These are phyloP conservation scores for Pholiota conissans DNA, from an alignment of 768 basidiomycete species.

Conservation along the genomic window DNA sequence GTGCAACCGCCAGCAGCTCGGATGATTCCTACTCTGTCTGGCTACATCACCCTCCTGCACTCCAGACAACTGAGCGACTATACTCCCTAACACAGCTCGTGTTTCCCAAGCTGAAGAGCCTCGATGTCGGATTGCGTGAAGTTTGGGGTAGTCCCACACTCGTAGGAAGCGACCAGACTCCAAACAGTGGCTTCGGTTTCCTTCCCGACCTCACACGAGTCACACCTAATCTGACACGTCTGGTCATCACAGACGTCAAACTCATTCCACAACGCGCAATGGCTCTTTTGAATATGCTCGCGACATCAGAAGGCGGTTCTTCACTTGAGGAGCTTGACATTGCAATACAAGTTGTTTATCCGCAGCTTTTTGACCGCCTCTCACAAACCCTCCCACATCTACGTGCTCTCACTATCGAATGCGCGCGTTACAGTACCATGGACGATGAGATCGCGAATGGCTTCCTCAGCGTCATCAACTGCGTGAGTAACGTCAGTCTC, in stretches of 20 bases:
- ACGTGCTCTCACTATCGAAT: background rate
- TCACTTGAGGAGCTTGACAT: background rate
- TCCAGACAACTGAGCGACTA: background rate
- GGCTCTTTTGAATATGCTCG: constrained; percentile 1
- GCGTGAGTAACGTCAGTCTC: no score
- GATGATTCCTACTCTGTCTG: background rate
- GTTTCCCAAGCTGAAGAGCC: background rate
- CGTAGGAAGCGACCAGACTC: no score
- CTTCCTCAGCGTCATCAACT: no score
- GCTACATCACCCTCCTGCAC: background rate
- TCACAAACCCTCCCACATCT: background rate
- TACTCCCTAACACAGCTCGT: background rate
- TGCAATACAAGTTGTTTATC: background rate
- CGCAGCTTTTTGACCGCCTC: constrained; percentile 3
- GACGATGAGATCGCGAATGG: no score
- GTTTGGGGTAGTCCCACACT: background rate
- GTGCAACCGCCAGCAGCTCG: background rate
- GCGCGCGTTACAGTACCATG: background rate
- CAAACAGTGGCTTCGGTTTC: background rate
- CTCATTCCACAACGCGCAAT: background rate
- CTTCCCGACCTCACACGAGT: background rate
- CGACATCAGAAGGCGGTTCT: background rate
- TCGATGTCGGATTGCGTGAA: constrained; percentile 8
- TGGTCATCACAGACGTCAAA: constrained; percentile 3
- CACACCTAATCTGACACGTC: background rate